phyloP scores from a whole-genome alignment of 768 basidiomycete genomes.

The Boletales sp. region DNA sequence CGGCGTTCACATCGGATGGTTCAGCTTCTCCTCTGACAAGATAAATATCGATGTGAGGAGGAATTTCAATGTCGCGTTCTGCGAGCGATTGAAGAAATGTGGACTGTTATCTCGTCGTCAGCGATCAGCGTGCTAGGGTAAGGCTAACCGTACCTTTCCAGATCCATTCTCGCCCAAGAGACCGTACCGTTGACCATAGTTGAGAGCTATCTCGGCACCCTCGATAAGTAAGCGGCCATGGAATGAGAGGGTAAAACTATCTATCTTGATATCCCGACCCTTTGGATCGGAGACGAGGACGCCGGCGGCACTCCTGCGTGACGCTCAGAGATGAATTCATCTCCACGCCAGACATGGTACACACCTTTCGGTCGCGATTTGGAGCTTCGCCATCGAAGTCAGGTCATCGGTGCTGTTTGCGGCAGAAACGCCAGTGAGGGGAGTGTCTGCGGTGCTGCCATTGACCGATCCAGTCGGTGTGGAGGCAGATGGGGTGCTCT shows the following conservation, averaged over 20 bases:
- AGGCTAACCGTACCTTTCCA: slow-evolving; percentile 73
- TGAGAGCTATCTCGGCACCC: slow-evolving; percentile 64
- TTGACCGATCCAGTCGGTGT: slow-evolving; percentile 63
- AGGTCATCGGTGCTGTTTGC: slow-evolving; percentile 80
- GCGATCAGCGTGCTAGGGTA: slow-evolving; percentile 1
- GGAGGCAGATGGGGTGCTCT: slow-evolving; percentile 46
- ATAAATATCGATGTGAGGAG: slow-evolving; percentile 95
- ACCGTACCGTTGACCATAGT: slow-evolving; percentile 93
- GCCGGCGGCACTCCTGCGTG: slow-evolving; percentile 76
- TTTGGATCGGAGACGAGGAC: slow-evolving; percentile 92
- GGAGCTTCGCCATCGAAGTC: slow-evolving; percentile 82
- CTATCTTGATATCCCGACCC: slow-evolving; percentile 96
- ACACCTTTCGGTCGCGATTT: slow-evolving; percentile 85
- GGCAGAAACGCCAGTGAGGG: slow-evolving; percentile 78
- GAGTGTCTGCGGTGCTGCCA: slow-evolving; percentile 68
- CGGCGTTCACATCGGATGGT: slow-evolving; percentile 91
- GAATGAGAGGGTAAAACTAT: slow-evolving; percentile 93
- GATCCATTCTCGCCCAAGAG: slow-evolving; percentile 96
- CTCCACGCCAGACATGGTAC: slow-evolving; percentile 1
- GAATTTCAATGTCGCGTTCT: slow-evolving; percentile 92
- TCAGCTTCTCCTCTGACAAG: slow-evolving; percentile 95
- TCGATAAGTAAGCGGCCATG: slow-evolving; percentile 86
- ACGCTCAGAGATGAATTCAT: slow-evolving; percentile 5
- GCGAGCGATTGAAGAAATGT: slow-evolving; percentile 96
- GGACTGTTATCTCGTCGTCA: slow-evolving; percentile 49